Conservation (phyloP, 208 protist genomes). For the Naegleria fowleri region DNA sequence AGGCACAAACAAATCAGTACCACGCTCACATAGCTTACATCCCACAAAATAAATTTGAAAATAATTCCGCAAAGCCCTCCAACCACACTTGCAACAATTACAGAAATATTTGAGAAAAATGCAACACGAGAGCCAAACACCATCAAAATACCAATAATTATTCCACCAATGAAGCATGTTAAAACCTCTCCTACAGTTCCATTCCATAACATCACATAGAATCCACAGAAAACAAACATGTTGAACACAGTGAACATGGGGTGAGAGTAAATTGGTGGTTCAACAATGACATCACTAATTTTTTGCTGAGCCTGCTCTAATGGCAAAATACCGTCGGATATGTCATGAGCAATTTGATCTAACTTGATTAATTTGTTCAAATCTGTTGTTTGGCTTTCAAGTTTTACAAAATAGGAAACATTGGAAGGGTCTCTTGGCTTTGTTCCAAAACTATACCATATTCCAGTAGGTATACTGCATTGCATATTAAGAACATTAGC, state of each 20-base stretch:
- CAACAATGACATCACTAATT: background rate
- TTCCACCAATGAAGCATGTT: background rate
- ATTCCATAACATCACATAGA: background rate
- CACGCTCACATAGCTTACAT: background rate
- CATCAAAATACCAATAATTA: background rate
- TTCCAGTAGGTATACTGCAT: background rate
- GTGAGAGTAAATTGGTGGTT: background rate
- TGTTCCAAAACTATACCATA: constrained; percentile 12
- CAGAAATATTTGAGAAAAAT: background rate
- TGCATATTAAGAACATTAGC: no score
- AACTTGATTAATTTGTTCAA: background rate
- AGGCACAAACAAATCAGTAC: background rate
- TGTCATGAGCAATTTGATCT: background rate
- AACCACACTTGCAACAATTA: background rate
- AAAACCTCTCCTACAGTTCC: background rate
- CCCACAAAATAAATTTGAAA: background rate
- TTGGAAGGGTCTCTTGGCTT: background rate
- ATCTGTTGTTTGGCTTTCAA: background rate
- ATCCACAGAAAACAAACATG: background rate
- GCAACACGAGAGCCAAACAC: background rate
- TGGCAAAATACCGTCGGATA: background rate
- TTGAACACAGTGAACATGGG: background rate
- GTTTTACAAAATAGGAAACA: background rate
- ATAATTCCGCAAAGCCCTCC: background rate
- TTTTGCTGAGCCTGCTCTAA: background rate